These are phyloP conservation scores for Eleusine indica DNA, from an alignment of 176 grass and related monocot genomes.

Conservation along the genomic window DNA sequence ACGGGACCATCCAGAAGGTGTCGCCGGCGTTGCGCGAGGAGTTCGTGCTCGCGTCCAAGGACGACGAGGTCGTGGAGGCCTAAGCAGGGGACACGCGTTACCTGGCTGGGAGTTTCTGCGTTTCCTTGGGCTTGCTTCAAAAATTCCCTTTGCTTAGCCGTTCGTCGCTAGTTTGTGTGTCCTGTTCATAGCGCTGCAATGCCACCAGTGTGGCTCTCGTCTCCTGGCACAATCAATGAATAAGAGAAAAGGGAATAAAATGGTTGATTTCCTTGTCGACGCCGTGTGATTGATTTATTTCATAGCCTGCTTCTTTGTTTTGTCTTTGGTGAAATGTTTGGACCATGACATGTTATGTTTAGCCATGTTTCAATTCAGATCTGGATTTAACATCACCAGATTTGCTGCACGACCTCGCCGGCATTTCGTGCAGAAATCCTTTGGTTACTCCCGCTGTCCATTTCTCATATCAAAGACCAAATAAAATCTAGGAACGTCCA, in stretches of 20 bases:
- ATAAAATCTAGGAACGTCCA: neutral
- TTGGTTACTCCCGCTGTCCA: neutral
- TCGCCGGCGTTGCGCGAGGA: constrained; percentile 42
- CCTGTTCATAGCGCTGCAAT: constrained; percentile 16
- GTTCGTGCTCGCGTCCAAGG: constrained; percentile 69
- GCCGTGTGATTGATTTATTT: neutral
- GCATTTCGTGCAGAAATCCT: neutral
- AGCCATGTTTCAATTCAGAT: too few relatives aligned
- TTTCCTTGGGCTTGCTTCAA: neutral
- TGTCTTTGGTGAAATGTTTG: too few relatives aligned
- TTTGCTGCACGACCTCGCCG: too few relatives aligned
- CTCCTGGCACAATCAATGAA: constrained; percentile 14
- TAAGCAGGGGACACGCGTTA: constrained; percentile 5
- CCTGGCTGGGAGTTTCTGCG: neutral
- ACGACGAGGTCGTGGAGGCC: constrained; percentile 66
- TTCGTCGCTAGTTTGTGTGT: constrained; percentile 28
- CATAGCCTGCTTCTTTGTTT: too few relatives aligned
- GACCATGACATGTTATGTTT: too few relatives aligned
- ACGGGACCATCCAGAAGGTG: constrained; percentile 55
- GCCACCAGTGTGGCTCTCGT: neutral
- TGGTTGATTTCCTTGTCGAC: neutral
- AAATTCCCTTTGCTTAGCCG: neutral
- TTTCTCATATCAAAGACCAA: neutral
- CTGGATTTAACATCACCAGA: too few relatives aligned
- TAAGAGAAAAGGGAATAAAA: constrained; percentile 28